A percentile compares a stretch with the other conserved stretches of the same genome.
Conservation (phyloP, 1,284 basidiomycete species). For the Boletus smithii region DNA sequence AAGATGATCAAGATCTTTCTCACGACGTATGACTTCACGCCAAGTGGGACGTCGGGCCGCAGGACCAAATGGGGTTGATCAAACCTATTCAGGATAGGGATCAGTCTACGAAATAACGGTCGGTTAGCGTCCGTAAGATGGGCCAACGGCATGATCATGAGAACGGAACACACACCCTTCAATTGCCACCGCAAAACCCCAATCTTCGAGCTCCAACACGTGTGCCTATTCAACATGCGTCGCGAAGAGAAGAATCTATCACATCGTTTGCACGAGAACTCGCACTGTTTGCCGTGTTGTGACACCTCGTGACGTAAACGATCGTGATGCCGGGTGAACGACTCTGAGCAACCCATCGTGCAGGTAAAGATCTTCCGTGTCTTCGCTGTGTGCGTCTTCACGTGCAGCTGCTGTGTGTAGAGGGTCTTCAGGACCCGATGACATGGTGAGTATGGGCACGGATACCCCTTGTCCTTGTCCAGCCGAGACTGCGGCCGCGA, state of each 20-base stretch:
- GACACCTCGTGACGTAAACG: conserved; percentile 6
- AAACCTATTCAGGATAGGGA: no score
- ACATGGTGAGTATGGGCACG: not conserved
- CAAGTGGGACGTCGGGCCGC: no score
- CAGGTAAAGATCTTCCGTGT: conserved; percentile 2
- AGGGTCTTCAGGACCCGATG: conserved; percentile 1
- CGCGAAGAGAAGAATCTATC: conserved; percentile 5
- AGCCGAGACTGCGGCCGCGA: no score
- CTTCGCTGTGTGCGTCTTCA: conserved; percentile 2
- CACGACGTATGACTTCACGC: no score
- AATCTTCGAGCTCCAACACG: conserved; percentile 2
- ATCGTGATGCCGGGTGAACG: conserved; percentile 7
- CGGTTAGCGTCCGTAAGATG: no score
- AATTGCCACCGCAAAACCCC: conserved; percentile 5
- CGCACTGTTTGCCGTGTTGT: conserved; percentile 7
- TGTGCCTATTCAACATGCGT: conserved; percentile 7
- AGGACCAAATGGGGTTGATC: no score
- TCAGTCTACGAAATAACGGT: no score
- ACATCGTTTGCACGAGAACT: conserved; percentile 3
- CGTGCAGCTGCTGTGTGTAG: conserved; percentile 3
- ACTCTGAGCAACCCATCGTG: conserved; percentile 6
- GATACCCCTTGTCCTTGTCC: not conserved
- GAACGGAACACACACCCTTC: conserved; percentile 5
- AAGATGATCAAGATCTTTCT: no score
- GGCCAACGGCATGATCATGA: no score